Base-by-base conservation (phyloP, 768 basidiomycete species). In the Suillus decipiens region DNA sequence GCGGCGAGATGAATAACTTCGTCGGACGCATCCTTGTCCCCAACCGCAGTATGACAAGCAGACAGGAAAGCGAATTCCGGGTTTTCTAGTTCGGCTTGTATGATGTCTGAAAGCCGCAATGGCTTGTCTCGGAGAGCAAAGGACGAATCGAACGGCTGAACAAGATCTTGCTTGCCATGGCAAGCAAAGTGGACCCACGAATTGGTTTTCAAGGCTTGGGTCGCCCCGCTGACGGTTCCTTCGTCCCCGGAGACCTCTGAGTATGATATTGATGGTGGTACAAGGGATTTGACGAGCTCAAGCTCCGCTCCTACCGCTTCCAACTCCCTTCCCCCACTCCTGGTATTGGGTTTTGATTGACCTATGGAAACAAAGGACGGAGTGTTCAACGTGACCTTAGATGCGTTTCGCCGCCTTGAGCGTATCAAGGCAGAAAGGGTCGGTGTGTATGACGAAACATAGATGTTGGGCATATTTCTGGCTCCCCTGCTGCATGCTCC, bases 391-490 rank as follows among this genome's bases (percentile, higher is more conserved):
- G 31, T 31, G 9, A 53, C 31, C n/a, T 43, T 28, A 11, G 43
- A 22, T 36, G 2, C 39, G 31, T 24, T 28, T 12, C 59, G 59
- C 15, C 39, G 43, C 7, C 76, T 69, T 8, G 71, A 68, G 6
- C 70, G 67, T 28, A 72, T 64, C 12, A 77, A 67, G 6, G 77
- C 73, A 10, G 67, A 61, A 3, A 77, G 22, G 0, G 73, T 72
- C 0, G 77, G 76, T 7, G 74, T 78, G 58, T 77, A 77, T 12
- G 76, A 77, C 7, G 77, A 77, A 39, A 77, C 31, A 50, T 70
- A 68, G 9, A 73, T 48, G 47, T 67, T 61, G 1, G 66, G 10
- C 59, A 68, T 53, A 59, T 65, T 66, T 11, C 34, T 31, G 0
- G 33, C 59, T 15, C 63, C 59, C 24, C 61, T 64, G 60, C 68